Evolutionary conservation across 768 basidiomycete species (phyloP).

Genomic region (Termitomyces sp.): DNA sequence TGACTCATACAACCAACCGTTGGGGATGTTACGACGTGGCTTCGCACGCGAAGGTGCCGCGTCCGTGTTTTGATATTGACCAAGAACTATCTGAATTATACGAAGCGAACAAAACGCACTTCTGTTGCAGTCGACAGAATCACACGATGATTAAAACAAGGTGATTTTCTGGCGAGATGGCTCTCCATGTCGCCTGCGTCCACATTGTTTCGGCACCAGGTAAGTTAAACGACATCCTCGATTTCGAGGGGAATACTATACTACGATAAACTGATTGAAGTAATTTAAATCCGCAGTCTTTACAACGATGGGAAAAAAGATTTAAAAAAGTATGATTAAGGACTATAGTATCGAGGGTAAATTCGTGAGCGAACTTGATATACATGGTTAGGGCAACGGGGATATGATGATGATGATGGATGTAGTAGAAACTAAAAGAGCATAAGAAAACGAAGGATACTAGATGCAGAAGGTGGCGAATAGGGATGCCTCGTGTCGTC

Average conservation of each 20-base stretch:
- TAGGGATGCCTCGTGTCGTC: background rate
- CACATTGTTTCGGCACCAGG: background rate
- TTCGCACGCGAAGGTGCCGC: background rate
- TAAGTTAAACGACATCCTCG: background rate
- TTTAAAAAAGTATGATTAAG: background rate
- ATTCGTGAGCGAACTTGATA: conserved; percentile 5
- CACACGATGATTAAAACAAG: background rate
- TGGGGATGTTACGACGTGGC: background rate
- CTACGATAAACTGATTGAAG: background rate
- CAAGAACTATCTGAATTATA: background rate
- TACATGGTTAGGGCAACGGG: conserved; percentile 1
- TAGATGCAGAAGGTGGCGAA: conserved; percentile 5
- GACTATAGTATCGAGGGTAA: background rate
- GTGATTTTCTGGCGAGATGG: background rate
- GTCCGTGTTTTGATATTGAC: background rate
- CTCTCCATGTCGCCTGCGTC: background rate
- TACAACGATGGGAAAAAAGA: too few relatives aligned
- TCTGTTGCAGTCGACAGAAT: background rate
- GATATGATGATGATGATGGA: background rate
- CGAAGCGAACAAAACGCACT: too few relatives aligned
- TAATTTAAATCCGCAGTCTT: background rate
- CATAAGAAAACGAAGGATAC: conserved; percentile 8
- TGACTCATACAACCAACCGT: background rate
- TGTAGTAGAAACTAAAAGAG: background rate
- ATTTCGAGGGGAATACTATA: background rate